These are phyloP conservation scores for Tricholoma sp. DNA, from an alignment of 768 basidiomycete species.

Conservation along the genomic window DNA sequence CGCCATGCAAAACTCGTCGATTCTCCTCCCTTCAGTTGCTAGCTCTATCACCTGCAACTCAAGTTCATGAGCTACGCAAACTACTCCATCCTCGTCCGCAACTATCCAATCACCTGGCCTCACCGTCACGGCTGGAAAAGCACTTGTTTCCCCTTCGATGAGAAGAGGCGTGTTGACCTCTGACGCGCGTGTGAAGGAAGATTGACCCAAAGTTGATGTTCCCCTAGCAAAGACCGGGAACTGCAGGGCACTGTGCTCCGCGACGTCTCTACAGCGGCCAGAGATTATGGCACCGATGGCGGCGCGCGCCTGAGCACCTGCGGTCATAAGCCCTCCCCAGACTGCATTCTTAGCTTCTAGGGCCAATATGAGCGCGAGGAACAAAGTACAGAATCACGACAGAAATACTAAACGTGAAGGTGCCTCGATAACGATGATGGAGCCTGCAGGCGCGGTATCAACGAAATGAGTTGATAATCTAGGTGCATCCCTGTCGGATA, in stretches of 20 bases:
- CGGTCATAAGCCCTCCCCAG: constrained; percentile 92
- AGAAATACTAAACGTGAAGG: constrained; percentile 51
- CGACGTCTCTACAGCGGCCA: constrained; percentile 79
- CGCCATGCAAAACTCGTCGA: constrained; percentile 66
- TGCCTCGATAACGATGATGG: constrained; percentile 68
- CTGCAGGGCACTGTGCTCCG: constrained; percentile 60
- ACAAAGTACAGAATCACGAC: not conserved
- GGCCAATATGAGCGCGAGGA: constrained; percentile 14
- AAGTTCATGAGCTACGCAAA: constrained; percentile 61
- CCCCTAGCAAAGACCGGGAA: constrained; percentile 84
- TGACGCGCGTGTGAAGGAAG: constrained; percentile 77
- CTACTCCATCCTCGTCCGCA: constrained; percentile 88
- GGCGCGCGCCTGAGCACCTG: constrained; percentile 69
- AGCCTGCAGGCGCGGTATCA: constrained; percentile 62
- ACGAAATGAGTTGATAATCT: constrained; percentile 73
- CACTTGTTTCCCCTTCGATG: constrained; percentile 29
- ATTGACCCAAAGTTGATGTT: constrained; percentile 82
- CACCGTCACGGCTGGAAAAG: constrained; percentile 52
- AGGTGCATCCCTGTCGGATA: constrained; percentile 54
- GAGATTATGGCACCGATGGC: constrained; percentile 76
- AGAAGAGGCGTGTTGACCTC: constrained; percentile 63
- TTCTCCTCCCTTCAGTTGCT: constrained; percentile 52
- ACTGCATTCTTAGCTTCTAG: constrained; percentile 74
- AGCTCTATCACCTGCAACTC: constrained; percentile 50
- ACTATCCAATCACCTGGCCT: constrained; percentile 77